These are phyloP conservation scores for Colletotrichum sp. DNA, from an alignment of 2,329 filamentous ascomycete genomes.

Conservation along the genomic window DNA sequence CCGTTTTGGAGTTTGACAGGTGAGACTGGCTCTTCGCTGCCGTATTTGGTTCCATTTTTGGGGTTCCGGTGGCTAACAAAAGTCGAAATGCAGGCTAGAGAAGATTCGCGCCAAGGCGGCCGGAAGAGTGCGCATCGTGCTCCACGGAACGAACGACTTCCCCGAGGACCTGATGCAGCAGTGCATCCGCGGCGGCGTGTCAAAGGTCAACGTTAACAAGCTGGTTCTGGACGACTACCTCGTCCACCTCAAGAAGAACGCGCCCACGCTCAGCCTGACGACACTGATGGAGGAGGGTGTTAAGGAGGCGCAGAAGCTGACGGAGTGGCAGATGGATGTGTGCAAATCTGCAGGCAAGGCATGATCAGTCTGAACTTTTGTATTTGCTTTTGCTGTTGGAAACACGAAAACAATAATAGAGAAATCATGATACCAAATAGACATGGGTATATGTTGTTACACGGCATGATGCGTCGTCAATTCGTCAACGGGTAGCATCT, in stretches of 20 bases:
- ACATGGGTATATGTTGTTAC: neutral
- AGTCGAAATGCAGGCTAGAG: neutral
- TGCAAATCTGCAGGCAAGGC: constrained; percentile 50
- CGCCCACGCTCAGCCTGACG: constrained; percentile 37
- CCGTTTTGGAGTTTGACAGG: constrained; percentile 62
- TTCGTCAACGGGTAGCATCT: neutral
- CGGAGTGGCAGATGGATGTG: constrained; percentile 54
- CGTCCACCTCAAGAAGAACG: constrained; percentile 43
- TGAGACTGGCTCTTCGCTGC: neutral
- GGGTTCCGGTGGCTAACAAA: neutral
- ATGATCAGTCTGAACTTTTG: constrained; percentile 1
- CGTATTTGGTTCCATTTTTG: neutral
- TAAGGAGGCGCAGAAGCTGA: constrained; percentile 42
- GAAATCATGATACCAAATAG: neutral
- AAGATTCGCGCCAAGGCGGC: neutral
- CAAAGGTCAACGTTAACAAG: constrained; percentile 65
- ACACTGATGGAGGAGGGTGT: constrained; percentile 51
- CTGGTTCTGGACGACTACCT: constrained; percentile 52
- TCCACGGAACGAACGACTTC: constrained; percentile 65
- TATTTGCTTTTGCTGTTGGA: neutral
- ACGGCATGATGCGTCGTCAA: neutral
- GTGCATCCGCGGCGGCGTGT: constrained; percentile 57
- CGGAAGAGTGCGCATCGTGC: constrained; percentile 34
- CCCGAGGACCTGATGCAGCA: constrained; percentile 50
- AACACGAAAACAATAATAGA: neutral